These are phyloP conservation scores for Boletus huronensis DNA, from an alignment of 768 basidiomycete species.

Conservation along the genomic window DNA sequence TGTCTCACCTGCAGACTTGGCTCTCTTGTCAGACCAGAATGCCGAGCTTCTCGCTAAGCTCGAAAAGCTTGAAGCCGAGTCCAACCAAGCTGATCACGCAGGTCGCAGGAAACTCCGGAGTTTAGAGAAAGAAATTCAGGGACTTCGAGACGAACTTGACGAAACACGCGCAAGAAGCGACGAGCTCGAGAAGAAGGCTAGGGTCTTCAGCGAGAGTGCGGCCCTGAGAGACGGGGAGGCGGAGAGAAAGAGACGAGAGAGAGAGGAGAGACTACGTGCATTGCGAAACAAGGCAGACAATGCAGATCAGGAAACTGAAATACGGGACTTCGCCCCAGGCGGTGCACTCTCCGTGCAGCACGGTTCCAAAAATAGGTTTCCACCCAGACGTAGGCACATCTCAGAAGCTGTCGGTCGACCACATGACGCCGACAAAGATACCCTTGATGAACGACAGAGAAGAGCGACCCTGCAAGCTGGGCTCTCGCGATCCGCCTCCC, in stretches of 20 bases:
- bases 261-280: conserved; percentile 52
- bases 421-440: conserved; percentile 5
- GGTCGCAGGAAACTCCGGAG: conserved; percentile 67
- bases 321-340: conserved; percentile 62
- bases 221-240: conserved; percentile 29
- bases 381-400: conserved; percentile 27
- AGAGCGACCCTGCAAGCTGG: conserved; percentile 18
- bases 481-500: conserved; percentile 25
- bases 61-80: conserved; percentile 71
- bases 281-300: conserved; percentile 42
- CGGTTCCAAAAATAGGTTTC: conserved; percentile 17
- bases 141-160: conserved; percentile 72
- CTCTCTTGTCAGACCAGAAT: conserved; percentile 77
- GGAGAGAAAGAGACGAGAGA: conserved; percentile 30
- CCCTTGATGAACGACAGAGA: conserved; percentile 14
- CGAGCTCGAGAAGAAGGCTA: conserved; percentile 67
- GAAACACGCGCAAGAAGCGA: conserved; percentile 66
- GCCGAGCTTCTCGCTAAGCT: conserved; percentile 74
- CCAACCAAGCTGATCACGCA: conserved; percentile 57
- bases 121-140: conserved; percentile 78
- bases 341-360: conserved; percentile 36
- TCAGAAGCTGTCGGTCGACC: conserved; percentile 24
- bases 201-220: conserved; percentile 33
- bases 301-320: conserved; percentile 31
- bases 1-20: conserved; percentile 65